phyloP scores from a whole-genome alignment of 2,329 filamentous ascomycete genomes.

The Cladosporium sp. region DNA sequence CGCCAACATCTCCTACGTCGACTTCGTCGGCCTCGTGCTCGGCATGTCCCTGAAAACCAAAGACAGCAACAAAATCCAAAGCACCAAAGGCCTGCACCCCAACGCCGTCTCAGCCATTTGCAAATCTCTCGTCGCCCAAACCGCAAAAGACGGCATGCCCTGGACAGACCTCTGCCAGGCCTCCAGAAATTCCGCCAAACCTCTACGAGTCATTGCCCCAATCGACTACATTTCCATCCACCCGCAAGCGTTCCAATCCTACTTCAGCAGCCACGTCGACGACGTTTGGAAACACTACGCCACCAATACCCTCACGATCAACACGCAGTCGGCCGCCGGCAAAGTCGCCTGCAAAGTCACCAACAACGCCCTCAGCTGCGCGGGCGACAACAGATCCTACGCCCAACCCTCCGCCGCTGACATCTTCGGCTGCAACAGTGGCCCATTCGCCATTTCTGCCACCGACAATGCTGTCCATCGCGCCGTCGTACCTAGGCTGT shows the following conservation, averaged over 20 bases:
- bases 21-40: conserved; percentile 42
- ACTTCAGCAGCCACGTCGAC: conserved; percentile 49
- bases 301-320: conserved; percentile 48
- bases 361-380: conserved; percentile 38
- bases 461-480: conserved; percentile 36
- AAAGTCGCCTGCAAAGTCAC: conserved; percentile 47
- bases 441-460: conserved; percentile 50
- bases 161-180: conserved; percentile 59
- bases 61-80: conserved; percentile 41
- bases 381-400: conserved; percentile 44
- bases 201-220: conserved; percentile 38
- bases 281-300: conserved; percentile 48
- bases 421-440: conserved; percentile 64
- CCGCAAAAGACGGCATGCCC: conserved; percentile 49
- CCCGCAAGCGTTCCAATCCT: conserved; percentile 41
- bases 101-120: conserved; percentile 55
- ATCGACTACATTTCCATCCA: conserved; percentile 41
- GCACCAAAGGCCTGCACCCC: conserved; percentile 54
- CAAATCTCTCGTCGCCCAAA: conserved; percentile 50
- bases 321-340: conserved; percentile 59
- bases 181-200: conserved; percentile 27
- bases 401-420: conserved; percentile 54
- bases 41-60: conserved; percentile 50
- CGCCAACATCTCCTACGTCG: conserved; percentile 35
- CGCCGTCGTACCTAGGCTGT: conserved; percentile 67